Conservation (phyloP, 1,284 basidiomycete genomes). For the Xerocomus amazonicus region DNA sequence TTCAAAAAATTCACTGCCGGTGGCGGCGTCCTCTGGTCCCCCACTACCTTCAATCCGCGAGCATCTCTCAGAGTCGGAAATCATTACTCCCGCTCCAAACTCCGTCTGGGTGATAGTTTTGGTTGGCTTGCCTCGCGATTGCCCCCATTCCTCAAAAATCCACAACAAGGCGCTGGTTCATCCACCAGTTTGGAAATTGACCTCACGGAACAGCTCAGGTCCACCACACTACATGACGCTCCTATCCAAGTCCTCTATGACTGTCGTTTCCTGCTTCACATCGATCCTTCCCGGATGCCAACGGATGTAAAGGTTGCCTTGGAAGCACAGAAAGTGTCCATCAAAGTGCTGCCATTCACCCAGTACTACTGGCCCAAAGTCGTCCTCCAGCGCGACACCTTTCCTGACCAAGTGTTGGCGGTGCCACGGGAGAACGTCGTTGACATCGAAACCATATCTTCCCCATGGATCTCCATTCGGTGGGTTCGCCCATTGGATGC, state of each 20-base stretch:
- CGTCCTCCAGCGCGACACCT: slow-evolving; percentile 24
- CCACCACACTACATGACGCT: slow-evolving; percentile 1
- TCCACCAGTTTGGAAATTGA: slow-evolving; percentile 31
- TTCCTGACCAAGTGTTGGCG: slow-evolving; percentile 25
- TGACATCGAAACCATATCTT: slow-evolving; percentile 25
- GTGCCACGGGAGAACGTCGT: slow-evolving; percentile 4
- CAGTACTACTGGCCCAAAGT: slow-evolving; percentile 51
- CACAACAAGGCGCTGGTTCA: slow-evolving; percentile 24
- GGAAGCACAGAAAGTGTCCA: slow-evolving; percentile 17
- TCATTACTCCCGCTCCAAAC: slow-evolving; percentile 10
- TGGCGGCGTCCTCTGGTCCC: slow-evolving; percentile 60
- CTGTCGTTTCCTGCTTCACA: slow-evolving; percentile 50
- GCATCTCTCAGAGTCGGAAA: slow-evolving; percentile 25
- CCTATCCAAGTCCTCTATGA: slow-evolving; percentile 52
- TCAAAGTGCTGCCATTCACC: slow-evolving; percentile 37
- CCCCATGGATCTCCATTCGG: slow-evolving; percentile 45
- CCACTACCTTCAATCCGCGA: slow-evolving; percentile 36
- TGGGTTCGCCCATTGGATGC: slow-evolving; percentile 47
- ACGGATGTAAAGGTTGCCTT: slow-evolving; percentile 12
- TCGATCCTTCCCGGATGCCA: slow-evolving; percentile 45
- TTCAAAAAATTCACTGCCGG: slow-evolving; percentile 43
- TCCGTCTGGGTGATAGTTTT: slow-evolving; percentile 20
- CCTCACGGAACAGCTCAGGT: slow-evolving; percentile 35
- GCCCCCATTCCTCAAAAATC: slow-evolving; percentile 30
- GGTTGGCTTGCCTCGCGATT: slow-evolving; percentile 32